These are phyloP conservation scores for Pythium aristosporum DNA, from an alignment of 352 stramenopile species.

Conservation along the genomic window DNA sequence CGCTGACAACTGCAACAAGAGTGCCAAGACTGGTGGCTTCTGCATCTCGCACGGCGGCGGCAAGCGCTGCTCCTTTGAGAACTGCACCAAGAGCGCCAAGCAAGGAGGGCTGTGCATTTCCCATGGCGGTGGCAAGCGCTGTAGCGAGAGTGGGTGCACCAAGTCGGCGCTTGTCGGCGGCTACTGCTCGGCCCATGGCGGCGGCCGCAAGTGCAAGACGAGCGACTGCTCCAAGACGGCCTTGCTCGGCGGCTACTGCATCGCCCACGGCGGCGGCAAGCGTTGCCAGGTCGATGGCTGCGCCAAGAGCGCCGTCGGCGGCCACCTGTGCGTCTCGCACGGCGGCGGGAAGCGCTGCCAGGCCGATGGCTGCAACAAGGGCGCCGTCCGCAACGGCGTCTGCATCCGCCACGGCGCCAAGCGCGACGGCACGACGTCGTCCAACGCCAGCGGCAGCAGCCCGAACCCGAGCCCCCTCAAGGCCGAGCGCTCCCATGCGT, in stretches of 20 bases:
- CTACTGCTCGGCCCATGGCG: slow-evolving; percentile 82
- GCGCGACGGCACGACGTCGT: slow-evolving; percentile 40
- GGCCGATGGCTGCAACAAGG: slow-evolving; percentile 77
- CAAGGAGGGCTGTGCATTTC: slow-evolving; percentile 81
- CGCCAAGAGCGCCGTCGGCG: slow-evolving; percentile 25
- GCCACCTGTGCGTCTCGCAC: slow-evolving; percentile 40
- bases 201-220: slow-evolving; percentile 72
- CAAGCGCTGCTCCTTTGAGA: slow-evolving; percentile 60
- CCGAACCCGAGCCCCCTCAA: slow-evolving; percentile 21
- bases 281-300: slow-evolving; percentile 51
- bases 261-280: slow-evolving; percentile 50
- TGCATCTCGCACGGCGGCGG: slow-evolving; percentile 63
- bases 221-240: slow-evolving; percentile 77
- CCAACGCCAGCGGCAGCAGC: slow-evolving; percentile 22
- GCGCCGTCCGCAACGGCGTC: slow-evolving; percentile 78
- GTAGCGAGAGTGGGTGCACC: slow-evolving; percentile 65
- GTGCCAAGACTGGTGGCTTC: slow-evolving; percentile 75
- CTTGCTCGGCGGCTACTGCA: slow-evolving; percentile 73
- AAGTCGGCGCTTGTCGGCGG: slow-evolving; percentile 82
- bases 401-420: slow-evolving; percentile 85
- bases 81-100: slow-evolving; percentile 86
- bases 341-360: slow-evolving; percentile 82
- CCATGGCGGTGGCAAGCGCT: slow-evolving; percentile 80
- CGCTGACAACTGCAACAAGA: slow-evolving; percentile 66
- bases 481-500: slow-evolving; percentile 8